These are phyloP conservation scores for Larix kaempferi DNA, from an alignment of 75 land plant species.

Conservation along the genomic window DNA sequence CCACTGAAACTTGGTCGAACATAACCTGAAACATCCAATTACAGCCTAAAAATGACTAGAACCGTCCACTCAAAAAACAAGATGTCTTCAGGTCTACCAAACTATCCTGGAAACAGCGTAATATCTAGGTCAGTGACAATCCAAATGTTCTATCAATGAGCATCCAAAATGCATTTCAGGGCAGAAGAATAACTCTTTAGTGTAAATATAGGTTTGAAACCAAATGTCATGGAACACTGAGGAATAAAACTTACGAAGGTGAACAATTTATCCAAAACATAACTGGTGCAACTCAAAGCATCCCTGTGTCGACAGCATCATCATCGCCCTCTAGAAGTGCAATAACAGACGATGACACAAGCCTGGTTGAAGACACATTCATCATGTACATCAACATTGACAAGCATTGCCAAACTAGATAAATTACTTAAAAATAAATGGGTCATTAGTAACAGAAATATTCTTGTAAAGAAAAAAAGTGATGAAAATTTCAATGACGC, in stretches of 20 bases:
- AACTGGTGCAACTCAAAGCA: not conserved
- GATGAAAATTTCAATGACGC: too few species aligned
- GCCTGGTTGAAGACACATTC: not conserved
- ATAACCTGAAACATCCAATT: too few species aligned
- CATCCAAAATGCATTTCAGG: too few species aligned
- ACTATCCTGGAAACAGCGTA: too few species aligned
- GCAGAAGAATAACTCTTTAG: not conserved
- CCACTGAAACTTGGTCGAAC: too few species aligned
- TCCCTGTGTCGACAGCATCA: not conserved
- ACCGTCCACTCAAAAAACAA: too few species aligned
- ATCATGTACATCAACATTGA: not conserved
- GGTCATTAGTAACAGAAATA: not conserved
- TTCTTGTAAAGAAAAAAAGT: not conserved
- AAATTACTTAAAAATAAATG: not conserved
- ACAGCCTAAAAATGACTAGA: too few species aligned
- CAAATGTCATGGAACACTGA: not conserved
- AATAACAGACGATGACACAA: conserved; percentile 8
- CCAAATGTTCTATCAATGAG: too few species aligned
- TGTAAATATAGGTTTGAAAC: not conserved
- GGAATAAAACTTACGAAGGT: not conserved
- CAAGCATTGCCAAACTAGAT: not conserved
- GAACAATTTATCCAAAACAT: not conserved
- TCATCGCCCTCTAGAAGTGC: conserved; percentile 9
- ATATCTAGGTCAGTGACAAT: too few species aligned
- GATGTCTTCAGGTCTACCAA: too few species aligned